Base-by-base conservation (phyloP, 495 filamentous ascomycete species). In the Penicillium daleae region DNA sequence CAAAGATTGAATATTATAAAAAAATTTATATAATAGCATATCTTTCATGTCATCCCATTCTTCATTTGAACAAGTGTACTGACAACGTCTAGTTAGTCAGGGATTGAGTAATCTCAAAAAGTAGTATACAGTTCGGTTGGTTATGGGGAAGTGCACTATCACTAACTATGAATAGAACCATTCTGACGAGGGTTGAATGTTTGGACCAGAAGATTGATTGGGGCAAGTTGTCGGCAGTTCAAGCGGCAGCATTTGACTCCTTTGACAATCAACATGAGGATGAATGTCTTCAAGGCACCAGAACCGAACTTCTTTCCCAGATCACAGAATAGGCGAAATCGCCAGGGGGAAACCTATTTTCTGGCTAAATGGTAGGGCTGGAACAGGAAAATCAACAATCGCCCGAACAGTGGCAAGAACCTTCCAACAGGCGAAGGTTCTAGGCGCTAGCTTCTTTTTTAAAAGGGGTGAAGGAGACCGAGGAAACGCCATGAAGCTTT, bases 371-470 rank as follows among this genome's bases (percentile, higher is more conserved):
- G 78, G 78, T 0, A 67, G 71, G 66, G 50, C 50, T 54, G 50
- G 50, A n/a, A 80, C 77, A 1, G 77, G 78, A n/a, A 81, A 80
- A 56, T 80, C 76, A 0, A 78, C 73, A 15, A 71, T 78, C 21
- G 46, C 73, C 7, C 68, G 71, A 10, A 73, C 72, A 10, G 37
- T 76, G 0, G 74, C 72, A 5, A 24, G 8, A 6, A 46, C 13
- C 0, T 55, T 70, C 17, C 42, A 62, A 0, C n/a, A 62, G 0
- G 22, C 59, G 1, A 44, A 60, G 0, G 13, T 31, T 0, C 62
- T 78, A 3, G 72, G 68, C 4, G 76, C 65, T 0, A 82, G 73
- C 61, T 84, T 84, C 67, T 83, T 86, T 71, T 86, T 85, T 66
- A 80, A 78, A 37, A 75, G 71, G 61, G 76, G 78, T 22, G 75